Base-by-base conservation (phyloP, 2,329 filamentous ascomycete species). In the Tetracladium maxilliforme region DNA sequence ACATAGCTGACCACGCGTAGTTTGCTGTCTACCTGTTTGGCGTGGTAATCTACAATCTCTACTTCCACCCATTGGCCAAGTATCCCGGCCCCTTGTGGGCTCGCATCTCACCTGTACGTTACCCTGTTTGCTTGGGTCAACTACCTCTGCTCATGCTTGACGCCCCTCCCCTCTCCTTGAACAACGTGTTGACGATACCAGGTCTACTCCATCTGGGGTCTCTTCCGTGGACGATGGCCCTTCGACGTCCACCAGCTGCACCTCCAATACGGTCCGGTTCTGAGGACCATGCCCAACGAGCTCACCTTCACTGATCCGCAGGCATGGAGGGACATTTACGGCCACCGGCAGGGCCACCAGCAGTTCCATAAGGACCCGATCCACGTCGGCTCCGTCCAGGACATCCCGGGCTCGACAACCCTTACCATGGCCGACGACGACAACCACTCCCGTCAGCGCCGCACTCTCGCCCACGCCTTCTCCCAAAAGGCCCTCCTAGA, bases 281-380 rank as follows among this genome's bases (percentile, higher is more conserved):
- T 64, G 7, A 53, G 61, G 7, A 41, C 61, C 21, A 48, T 47
- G 4, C 58, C 61, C 3, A 46, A 58, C 29, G 56, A 63, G 33
- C 47, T 64, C 4, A 52, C 55, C 3, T 64, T 58, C 35, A 49
- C 42, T 21, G 38, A 45, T 12, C 36, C 43, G 6, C 29, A 43
- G 4, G 39, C 39, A 0, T 64, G 55, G 47, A 47, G 49, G 34
- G 52, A 60, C 17, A 56, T 60, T 19, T 51, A 52, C 30, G 45
- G 46, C 11, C 39, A 44, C 28, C 37, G 37, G 26, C 19, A 38
- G 44, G 43, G 52, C 12, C 34, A 42, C 19, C 36, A 39, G 11
- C 34, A 44, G 14, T 37, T 43, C 17, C 33, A 39, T 29, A 43
- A 48, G 25, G 44, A 49, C 31, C 35, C 42, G 25, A 30, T 44